These are phyloP conservation scores for Omphalotus guepiniiformis DNA, from an alignment of 768 basidiomycete genomes.

Conservation along the genomic window DNA sequence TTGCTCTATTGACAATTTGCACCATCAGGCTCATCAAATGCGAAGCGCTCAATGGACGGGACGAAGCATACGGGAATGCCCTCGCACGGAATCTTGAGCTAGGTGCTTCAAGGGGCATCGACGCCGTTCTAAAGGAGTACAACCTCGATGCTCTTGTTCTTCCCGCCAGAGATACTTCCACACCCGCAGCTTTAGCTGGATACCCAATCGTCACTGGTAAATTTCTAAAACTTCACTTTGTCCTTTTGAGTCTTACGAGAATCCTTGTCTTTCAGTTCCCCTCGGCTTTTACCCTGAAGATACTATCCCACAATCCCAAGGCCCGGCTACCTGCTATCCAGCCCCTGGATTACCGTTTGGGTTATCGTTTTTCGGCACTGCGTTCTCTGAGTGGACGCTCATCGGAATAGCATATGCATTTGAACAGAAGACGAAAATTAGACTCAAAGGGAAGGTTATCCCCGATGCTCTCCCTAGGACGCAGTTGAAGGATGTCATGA, in stretches of 20 bases:
- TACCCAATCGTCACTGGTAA: conserved; percentile 64
- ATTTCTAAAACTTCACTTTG: conserved; percentile 4
- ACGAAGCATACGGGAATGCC: conserved; percentile 1
- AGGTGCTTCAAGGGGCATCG: conserved; percentile 44
- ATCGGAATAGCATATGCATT: conserved; percentile 60
- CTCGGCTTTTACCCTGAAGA: conserved; percentile 55
- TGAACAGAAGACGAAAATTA: conserved; percentile 57
- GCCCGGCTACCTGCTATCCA: conserved; percentile 41
- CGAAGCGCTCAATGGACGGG: background rate
- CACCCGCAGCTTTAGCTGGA: conserved; percentile 52
- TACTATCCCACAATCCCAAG: conserved; percentile 30
- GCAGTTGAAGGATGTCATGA: conserved; percentile 38
- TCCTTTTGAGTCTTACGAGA: background rate
- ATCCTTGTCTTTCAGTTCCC: conserved; percentile 36
- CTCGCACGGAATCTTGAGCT: conserved; percentile 4
- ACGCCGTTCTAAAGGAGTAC: conserved; percentile 41
- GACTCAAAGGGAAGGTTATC: conserved; percentile 45
- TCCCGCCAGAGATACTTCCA: conserved; percentile 38
- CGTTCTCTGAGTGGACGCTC: conserved; percentile 55
- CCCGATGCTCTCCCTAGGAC: conserved; percentile 53
- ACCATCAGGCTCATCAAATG: background rate
- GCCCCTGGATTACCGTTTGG: conserved; percentile 60
- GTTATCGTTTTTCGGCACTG: conserved; percentile 57
- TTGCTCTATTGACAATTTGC: background rate
- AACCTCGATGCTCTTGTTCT: conserved; percentile 50